Conservation (phyloP, 345 rosid species). For the Streptanthus diversifolius region DNA sequence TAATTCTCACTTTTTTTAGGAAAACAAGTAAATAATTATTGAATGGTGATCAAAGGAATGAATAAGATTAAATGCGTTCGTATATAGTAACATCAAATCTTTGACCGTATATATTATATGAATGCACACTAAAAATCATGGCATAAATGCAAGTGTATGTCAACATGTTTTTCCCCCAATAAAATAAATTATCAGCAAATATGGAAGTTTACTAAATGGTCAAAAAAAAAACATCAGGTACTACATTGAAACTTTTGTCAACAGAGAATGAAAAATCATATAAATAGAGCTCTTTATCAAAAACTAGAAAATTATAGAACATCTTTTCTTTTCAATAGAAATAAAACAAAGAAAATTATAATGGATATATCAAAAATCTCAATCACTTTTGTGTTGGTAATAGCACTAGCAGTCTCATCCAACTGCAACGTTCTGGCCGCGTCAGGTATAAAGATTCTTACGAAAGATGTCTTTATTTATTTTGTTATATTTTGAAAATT, state of each 20-base stretch:
- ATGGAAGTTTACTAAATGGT: neutral
- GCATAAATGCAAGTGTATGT: neutral
- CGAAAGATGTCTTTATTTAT: neutral
- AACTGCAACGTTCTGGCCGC: neutral
- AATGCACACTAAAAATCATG: neutral
- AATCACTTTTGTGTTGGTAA: neutral
- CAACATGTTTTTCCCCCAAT: neutral
- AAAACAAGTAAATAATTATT: too few relatives aligned
- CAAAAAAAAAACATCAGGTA: too few relatives aligned
- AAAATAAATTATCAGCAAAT: neutral
- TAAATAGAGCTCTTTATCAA: neutral
- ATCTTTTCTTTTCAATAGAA: neutral
- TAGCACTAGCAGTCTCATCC: neutral
- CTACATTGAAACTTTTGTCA: neutral
- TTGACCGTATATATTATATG: neutral
- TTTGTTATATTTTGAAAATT: neutral
- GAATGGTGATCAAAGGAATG: too few relatives aligned
- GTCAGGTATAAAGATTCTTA: neutral
- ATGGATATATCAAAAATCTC: neutral
- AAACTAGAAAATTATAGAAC: neutral
- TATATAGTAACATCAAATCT: too few relatives aligned
- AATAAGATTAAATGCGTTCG: too few relatives aligned
- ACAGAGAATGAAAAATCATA: neutral
- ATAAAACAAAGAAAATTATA: neutral
- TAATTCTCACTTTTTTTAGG: too few relatives aligned